Base-by-base conservation (phyloP, 768 basidiomycete genomes). In the Candolleomyces eurysporus region DNA sequence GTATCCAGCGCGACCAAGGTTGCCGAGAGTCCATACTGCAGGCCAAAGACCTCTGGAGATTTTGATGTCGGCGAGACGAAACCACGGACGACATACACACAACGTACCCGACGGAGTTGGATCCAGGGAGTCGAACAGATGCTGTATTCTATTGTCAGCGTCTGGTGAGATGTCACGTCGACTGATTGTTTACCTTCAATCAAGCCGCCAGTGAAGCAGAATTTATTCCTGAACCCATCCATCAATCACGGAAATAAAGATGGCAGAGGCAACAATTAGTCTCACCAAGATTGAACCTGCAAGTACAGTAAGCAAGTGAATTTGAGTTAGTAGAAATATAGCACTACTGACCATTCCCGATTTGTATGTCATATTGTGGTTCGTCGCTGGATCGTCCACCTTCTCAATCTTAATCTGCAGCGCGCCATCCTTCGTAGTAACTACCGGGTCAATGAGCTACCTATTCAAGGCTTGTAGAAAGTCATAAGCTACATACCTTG, bases 131-230 rank as follows among this genome's bases (percentile, higher is more conserved):
- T 31, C 64, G 70, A 3, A 76, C 70, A 50, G 70, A 65, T 17
- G 69, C 75, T 76, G 49, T 39, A n/a, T n/a, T 50, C 7, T 11
- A 5, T 2, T 56, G 51, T 17, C 11, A 36, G 57, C 39, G 13
- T 46, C 16, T 22, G 19, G 52, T 57, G 21, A 45, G 13, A 40
- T 21, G 42, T 13, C 39, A 42, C 13, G 32, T 63, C 48, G 11
- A 36, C 1, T 36, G 36, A 36, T 7, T 9, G 22, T 57, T 1
- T 26, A 65, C 71, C 69, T 64, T 75, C 88, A 59, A 89, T 79
- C 57, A 88, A 71, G 45, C 90, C 90, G n/a, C 86, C 86, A 9
- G 87, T 88, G 66, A 91, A 90, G 72, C 88, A 91, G 60, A 92
- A 83, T 74, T 75, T 76, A 55, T 75, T 76, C 73, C 75, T 76